A percentile compares a stretch with the other conserved stretches of the same genome.
These are phyloP conservation scores for Spergularia bocconei DNA, from an alignment of 148 eudicot genomes.

Conservation along the genomic window DNA sequence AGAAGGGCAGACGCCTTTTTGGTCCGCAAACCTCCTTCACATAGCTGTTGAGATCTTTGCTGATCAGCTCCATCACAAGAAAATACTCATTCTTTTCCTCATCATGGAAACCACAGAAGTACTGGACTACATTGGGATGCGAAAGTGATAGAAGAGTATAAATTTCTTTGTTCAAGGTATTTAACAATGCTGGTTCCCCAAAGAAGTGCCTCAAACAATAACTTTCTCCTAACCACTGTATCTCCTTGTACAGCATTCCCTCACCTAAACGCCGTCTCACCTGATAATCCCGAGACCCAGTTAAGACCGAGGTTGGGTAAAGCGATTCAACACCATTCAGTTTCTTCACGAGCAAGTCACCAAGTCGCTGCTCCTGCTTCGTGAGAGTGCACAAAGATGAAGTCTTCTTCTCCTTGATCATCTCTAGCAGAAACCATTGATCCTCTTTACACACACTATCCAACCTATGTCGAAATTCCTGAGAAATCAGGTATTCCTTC, in stretches of 20 bases:
- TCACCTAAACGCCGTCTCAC: constrained; percentile 54
- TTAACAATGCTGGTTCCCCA: constrained; percentile 36
- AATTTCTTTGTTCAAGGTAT: constrained; percentile 34
- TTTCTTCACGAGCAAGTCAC: constrained; percentile 40
- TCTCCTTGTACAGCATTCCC: constrained; percentile 55
- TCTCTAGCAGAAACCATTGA: constrained; percentile 47
- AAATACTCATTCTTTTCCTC: constrained; percentile 53
- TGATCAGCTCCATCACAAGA: constrained; percentile 61
- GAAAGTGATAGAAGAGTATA: constrained; percentile 43
- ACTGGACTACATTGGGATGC: constrained; percentile 53
- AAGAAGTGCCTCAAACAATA: constrained; percentile 46
- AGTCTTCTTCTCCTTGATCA: constrained; percentile 40
- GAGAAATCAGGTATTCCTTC: constrained; percentile 54
- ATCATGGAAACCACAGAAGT: constrained; percentile 54
- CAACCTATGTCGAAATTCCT: constrained; percentile 40
- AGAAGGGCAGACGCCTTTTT: constrained; percentile 46
- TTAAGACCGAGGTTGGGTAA: constrained; percentile 32
- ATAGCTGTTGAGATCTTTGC: constrained; percentile 40
- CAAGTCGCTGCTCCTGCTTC: constrained; percentile 45
- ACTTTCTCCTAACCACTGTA: constrained; percentile 67
- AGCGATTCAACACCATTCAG: constrained; percentile 33
- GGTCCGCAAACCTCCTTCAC: constrained; percentile 49
- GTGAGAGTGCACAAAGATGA: constrained; percentile 9
- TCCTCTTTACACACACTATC: constrained; percentile 44
- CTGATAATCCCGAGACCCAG: constrained; percentile 49